Evolutionary conservation across 768 basidiomycete genomes (phyloP).

Genomic region (Lactarius sanguifluus): DNA sequence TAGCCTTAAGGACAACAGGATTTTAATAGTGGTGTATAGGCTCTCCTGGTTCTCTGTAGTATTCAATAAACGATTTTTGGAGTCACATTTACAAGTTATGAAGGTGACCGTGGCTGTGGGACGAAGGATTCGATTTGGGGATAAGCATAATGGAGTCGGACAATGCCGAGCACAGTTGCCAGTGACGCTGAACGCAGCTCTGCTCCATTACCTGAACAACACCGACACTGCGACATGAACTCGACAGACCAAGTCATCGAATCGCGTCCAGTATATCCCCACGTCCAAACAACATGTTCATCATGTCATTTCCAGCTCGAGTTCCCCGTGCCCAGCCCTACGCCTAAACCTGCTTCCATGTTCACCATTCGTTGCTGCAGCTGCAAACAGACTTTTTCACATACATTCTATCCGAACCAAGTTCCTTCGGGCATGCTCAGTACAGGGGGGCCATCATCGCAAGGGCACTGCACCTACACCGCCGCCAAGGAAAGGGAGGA

Average conservation of each 20-base stretch:
- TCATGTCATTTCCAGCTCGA: constrained; percentile 58
- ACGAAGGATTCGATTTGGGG: not conserved
- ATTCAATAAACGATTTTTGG: not conserved
- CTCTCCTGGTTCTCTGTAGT: not conserved
- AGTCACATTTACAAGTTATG: not conserved
- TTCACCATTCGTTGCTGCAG: constrained; percentile 70
- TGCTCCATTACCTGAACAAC: not conserved
- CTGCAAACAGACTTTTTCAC: constrained; percentile 59
- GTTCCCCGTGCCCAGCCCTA: constrained; percentile 63
- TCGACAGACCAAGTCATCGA: constrained; percentile 50
- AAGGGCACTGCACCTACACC: constrained; percentile 20
- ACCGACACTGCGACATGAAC: constrained; percentile 39
- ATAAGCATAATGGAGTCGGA: not conserved
- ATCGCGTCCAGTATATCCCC: constrained; percentile 66
- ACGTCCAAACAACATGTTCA: constrained; percentile 62
- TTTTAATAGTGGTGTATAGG: not conserved
- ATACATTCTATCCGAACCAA: constrained; percentile 69
- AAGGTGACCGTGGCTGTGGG: not conserved
- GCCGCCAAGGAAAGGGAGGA: constrained; percentile 53
- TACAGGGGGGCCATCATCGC: constrained; percentile 23
- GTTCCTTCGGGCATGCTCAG: constrained; percentile 36
- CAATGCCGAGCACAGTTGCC: not conserved
- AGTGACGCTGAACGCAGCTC: not conserved
- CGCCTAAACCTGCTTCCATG: constrained; percentile 54
- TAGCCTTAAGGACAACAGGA: not conserved